Percentiles rank a stretch among this genome's conserved stretches.
Evolutionary conservation across 371 early-diverging fungal genomes (phyloP).

Genomic region (Paramicrosporidium saccamoebae): DNA sequence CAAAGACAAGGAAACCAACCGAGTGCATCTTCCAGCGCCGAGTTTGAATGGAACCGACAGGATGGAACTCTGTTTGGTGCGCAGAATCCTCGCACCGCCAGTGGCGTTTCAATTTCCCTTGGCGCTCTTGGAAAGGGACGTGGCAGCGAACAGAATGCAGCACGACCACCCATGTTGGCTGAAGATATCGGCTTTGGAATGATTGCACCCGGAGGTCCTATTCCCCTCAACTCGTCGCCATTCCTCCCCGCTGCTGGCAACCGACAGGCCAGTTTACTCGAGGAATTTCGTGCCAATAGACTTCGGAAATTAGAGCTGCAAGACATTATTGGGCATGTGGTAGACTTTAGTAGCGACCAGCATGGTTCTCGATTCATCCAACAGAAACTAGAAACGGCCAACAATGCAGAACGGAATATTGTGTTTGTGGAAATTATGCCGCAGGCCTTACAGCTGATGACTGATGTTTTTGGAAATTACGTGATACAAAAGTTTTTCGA

Average conservation of each 20-base stretch:
- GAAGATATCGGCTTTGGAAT: no score
- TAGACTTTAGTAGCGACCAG: conserved; percentile 94
- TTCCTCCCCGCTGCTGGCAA: not conserved
- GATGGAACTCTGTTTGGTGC: no score
- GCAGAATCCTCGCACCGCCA: no score
- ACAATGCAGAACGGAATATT: conserved; percentile 65
- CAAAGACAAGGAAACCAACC: conserved; percentile 6
- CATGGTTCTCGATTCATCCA: conserved; percentile 98
- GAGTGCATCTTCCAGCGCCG: no score
- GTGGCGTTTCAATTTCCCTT: no score
- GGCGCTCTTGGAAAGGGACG: no score
- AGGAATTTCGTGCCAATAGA: conserved; percentile 78
- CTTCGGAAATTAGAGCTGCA: conserved; percentile 63
- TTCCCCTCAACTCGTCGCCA: not conserved
- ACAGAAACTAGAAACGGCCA: conserved; percentile 79
- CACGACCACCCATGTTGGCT: no score
- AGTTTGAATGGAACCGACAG: no score
- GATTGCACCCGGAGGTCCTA: not conserved
- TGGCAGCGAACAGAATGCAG: no score
- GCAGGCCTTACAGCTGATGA: conserved; percentile 70
- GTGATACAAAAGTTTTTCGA: conserved; percentile 99
- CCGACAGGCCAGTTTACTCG: conserved; percentile 8
- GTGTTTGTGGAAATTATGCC: conserved; percentile 89
- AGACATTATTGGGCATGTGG: conserved; percentile 73
- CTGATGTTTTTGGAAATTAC: conserved; percentile 99